phyloP scores from a whole-genome alignment of 768 basidiomycete species.

The Mycena rebaudengoi region DNA sequence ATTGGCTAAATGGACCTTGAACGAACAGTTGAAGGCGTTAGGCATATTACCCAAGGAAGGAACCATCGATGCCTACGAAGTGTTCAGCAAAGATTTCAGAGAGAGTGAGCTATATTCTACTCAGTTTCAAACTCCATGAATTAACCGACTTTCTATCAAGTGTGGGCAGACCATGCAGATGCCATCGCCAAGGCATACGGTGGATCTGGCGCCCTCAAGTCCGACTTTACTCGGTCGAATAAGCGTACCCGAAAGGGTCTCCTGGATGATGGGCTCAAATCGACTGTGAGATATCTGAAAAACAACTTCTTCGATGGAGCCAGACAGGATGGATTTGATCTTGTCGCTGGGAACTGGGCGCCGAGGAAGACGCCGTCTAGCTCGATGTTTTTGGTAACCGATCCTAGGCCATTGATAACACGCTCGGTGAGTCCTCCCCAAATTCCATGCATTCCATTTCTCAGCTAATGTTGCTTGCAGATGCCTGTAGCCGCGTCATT shows the following conservation, averaged over 20 bases:
- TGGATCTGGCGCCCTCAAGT: conserved; percentile 95
- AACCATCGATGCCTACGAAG: conserved; percentile 82
- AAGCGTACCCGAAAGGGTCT: conserved; percentile 83
- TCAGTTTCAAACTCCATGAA: background rate
- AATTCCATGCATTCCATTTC: background rate
- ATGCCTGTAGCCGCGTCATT: conserved; percentile 85
- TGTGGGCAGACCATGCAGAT: conserved; percentile 99
- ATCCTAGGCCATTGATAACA: conserved; percentile 82
- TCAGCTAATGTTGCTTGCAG: conserved; percentile 48
- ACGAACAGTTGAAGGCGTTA: conserved; percentile 74
- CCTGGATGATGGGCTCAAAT: conserved; percentile 89
- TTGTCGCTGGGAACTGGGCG: conserved; percentile 91
- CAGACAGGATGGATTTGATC: conserved; percentile 95
- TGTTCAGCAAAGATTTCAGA: conserved; percentile 84
- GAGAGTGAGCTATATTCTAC: conserved; percentile 67
- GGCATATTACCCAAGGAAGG: conserved; percentile 79
- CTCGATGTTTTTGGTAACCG: conserved; percentile 75
- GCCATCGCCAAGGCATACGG: conserved; percentile 89
- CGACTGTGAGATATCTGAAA: conserved; percentile 85
- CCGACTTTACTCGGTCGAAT: conserved; percentile 95
- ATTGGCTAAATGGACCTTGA: conserved; percentile 86
- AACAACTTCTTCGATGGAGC: conserved; percentile 98
- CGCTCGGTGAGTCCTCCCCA: conserved; percentile 70
- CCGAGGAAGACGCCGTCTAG: conserved; percentile 80
- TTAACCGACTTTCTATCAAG: conserved; percentile 48